A percentile compares a stretch with the other conserved stretches of the same genome.
These are phyloP conservation scores for Gymnopilus dilepis DNA, from an alignment of 768 basidiomycete species.

Conservation along the genomic window DNA sequence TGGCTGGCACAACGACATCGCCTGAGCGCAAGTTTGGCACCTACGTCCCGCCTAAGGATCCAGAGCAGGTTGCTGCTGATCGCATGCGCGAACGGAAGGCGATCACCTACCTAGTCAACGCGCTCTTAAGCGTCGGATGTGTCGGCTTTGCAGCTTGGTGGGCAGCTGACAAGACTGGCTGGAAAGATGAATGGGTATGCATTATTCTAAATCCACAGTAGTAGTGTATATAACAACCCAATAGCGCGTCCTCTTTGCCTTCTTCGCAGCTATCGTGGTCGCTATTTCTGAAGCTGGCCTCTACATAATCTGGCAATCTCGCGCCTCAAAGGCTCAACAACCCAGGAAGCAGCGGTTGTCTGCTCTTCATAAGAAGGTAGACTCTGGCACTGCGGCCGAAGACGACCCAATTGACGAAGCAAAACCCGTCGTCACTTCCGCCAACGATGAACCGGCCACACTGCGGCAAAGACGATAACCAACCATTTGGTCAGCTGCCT, in stretches of 20 bases:
- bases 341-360: constrained; percentile 27
- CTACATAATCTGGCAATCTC: constrained; percentile 75
- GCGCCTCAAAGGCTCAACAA: constrained; percentile 33
- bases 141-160: constrained; percentile 76
- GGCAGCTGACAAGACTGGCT: constrained; percentile 65
- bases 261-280: constrained; percentile 66
- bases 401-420: constrained; percentile 16
- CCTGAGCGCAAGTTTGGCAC: constrained; percentile 73
- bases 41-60: constrained; percentile 50
- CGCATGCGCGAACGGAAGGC: constrained; percentile 63
- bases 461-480: constrained; percentile 38
- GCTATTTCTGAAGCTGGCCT: constrained; percentile 72
- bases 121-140: constrained; percentile 68
- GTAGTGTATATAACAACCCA: constrained; percentile 16
- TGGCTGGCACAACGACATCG: constrained; percentile 81
- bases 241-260: constrained; percentile 65
- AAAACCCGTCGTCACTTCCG: constrained; percentile 12
- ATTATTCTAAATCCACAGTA: constrained; percentile 6
- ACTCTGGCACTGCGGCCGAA: constrained; percentile 25
- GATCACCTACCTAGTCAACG: constrained; percentile 74
- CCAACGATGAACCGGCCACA: constrained; percentile 16
- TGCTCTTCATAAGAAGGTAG: constrained; percentile 43
- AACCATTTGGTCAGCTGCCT: neutral
- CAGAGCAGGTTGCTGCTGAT: constrained; percentile 51
- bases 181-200: constrained; percentile 81